These are phyloP conservation scores for Trametes meyenii DNA, from an alignment of 768 basidiomycete species.

Conservation along the genomic window DNA sequence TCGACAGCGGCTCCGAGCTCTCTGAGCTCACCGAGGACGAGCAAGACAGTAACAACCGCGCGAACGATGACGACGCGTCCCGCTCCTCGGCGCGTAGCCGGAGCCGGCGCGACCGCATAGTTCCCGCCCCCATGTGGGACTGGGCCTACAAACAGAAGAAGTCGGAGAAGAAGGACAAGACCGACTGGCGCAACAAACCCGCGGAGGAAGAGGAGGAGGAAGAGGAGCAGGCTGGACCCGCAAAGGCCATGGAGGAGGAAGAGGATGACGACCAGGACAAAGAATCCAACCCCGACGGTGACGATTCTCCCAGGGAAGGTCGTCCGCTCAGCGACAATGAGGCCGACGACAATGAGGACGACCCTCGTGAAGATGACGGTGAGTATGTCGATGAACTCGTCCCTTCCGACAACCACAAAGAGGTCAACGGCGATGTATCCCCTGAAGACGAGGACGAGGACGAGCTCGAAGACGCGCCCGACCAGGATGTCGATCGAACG, in stretches of 20 bases:
- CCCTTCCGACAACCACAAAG: conserved; percentile 21
- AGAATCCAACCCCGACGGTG: conserved; percentile 25
- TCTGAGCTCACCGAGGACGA: conserved; percentile 86
- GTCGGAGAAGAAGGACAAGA: conserved; percentile 38
- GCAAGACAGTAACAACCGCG: conserved; percentile 49
- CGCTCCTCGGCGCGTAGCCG: conserved; percentile 31
- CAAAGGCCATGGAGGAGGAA: conserved; percentile 65
- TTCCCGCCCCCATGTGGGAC: conserved; percentile 84
- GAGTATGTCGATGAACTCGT: conserved; percentile 27
- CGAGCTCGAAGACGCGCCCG: conserved; percentile 29
- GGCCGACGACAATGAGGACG: conserved; percentile 23
- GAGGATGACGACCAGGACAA: conserved; percentile 53
- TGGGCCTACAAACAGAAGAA: conserved; percentile 64
- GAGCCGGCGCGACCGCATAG: conserved; percentile 53
- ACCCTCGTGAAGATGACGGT: conserved; percentile 30
- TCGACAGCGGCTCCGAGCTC: conserved; percentile 74
- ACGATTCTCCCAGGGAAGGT: conserved; percentile 21
- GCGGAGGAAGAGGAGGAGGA: conserved; percentile 52
- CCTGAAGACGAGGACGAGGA: conserved; percentile 38
- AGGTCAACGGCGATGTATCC: conserved; percentile 25
- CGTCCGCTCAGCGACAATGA: conserved; percentile 26
- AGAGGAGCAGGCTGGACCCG: conserved; percentile 47
- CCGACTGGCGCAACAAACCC: conserved; percentile 35
- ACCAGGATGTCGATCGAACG: conserved; percentile 24
- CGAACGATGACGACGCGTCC: conserved; percentile 30